Evolutionary conservation across 345 rosid genomes (phyloP).

Genomic region (Trapa bicornis): DNA sequence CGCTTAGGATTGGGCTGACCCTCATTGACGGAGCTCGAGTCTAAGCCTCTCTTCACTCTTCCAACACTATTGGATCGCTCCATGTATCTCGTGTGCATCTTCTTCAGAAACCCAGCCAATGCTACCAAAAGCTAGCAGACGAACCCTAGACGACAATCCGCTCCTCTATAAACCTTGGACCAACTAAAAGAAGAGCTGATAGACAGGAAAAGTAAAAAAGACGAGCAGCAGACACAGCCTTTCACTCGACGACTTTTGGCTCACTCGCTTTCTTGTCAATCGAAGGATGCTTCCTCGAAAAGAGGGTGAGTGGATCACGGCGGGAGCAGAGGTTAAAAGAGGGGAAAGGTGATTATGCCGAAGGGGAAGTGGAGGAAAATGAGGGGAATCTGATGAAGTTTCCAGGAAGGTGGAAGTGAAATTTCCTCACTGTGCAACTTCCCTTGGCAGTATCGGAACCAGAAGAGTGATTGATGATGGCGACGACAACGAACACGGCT

Average conservation of each 20-base stretch:
- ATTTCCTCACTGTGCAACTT: neutral
- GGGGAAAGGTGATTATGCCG: no score
- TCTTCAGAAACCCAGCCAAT: neutral
- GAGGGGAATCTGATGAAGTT: slow-evolving; percentile 1
- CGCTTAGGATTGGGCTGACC: slow-evolving; percentile 72
- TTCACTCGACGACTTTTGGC: neutral
- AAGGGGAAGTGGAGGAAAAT: neutral
- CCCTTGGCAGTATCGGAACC: neutral
- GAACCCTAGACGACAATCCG: neutral
- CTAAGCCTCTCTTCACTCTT: slow-evolving; percentile 67
- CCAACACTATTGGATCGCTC: slow-evolving; percentile 68
- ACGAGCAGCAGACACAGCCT: neutral
- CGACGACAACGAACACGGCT: neutral
- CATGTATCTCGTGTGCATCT: slow-evolving; percentile 71
- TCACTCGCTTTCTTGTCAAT: no score
- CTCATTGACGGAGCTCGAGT: slow-evolving; percentile 36
- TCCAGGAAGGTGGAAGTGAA: neutral
- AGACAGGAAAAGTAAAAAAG: neutral
- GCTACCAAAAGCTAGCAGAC: neutral
- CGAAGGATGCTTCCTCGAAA: neutral
- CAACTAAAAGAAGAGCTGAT: neutral
- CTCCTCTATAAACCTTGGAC: neutral
- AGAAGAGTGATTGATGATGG: neutral
- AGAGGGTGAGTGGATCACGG: neutral
- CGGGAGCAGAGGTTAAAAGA: no score